A percentile compares a stretch with the other conserved stretches of the same genome.
Conservation (phyloP, 805 yeast species). For the Cyberlindnera misumaiensis region DNA sequence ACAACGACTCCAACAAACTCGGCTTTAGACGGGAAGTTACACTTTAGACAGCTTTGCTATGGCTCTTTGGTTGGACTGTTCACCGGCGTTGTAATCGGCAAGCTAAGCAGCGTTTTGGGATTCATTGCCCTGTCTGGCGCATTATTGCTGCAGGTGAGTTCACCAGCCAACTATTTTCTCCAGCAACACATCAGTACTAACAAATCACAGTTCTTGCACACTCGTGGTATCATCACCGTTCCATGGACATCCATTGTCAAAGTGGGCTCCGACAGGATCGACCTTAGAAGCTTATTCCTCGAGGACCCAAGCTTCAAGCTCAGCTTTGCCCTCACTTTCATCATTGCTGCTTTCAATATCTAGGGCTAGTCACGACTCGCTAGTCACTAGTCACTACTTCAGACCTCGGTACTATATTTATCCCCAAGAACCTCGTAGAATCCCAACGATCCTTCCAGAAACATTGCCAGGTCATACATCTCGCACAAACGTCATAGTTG, state of each 20-base stretch:
- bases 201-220: slow-evolving; percentile 42
- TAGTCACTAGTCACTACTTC: no score
- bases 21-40: slow-evolving; percentile 38
- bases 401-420: no score
- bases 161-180: not conserved
- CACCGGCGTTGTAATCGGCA: slow-evolving; percentile 52
- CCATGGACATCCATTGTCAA: slow-evolving; percentile 31
- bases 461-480: no score
- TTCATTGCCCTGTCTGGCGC: slow-evolving; percentile 41
- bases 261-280: slow-evolving; percentile 34
- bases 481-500: no score
- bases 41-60: slow-evolving; percentile 51
- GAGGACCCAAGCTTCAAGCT: slow-evolving; percentile 56
- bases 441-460: not conserved
- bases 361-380: no score
- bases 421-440: no score
- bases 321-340: slow-evolving; percentile 46
- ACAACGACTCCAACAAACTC: slow-evolving; percentile 10
- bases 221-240: slow-evolving; percentile 45
- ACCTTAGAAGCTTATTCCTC: slow-evolving; percentile 44
- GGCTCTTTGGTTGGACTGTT: slow-evolving; percentile 56
- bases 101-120: slow-evolving; percentile 47
- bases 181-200: slow-evolving; percentile 1
- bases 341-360: slow-evolving; percentile 53
- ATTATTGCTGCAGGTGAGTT: slow-evolving; percentile 23